Percentiles rank a stretch among this genome's conserved stretches.
Conservation (phyloP, 805 yeast genomes). For the Ogataea nakhonphanomensis region DNA sequence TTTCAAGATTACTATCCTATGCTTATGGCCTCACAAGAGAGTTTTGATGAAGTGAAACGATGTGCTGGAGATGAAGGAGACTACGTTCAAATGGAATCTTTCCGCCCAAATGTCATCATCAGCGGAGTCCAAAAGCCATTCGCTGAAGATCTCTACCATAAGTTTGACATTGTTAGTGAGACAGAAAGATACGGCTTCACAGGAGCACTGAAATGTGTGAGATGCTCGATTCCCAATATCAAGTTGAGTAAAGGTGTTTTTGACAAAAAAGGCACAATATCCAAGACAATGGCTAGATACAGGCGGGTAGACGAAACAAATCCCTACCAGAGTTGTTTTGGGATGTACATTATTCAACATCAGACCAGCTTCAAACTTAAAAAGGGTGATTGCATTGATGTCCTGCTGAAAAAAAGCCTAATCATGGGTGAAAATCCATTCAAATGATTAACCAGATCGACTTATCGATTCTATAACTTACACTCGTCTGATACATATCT, state of each 20-base stretch:
- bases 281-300: constrained; percentile 25
- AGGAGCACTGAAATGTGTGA: constrained; percentile 27
- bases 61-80: constrained; percentile 14
- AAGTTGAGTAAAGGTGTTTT: constrained; percentile 18
- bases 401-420: constrained; percentile 16
- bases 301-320: constrained; percentile 30
- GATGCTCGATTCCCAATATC: constrained; percentile 31
- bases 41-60: constrained; percentile 14
- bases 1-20: constrained; percentile 34
- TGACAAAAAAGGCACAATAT: constrained; percentile 22
- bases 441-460: neutral
- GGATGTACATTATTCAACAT: constrained; percentile 28
- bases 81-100: constrained; percentile 19
- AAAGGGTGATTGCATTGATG: constrained; percentile 27
- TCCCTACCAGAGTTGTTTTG: constrained; percentile 27
- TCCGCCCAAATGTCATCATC: constrained; percentile 30
- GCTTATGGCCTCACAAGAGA: constrained; percentile 24
- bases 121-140: constrained; percentile 22
- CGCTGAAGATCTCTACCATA: constrained; percentile 27
- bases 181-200: constrained; percentile 17
- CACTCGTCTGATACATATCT: constrained; percentile 5
- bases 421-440: constrained; percentile 21
- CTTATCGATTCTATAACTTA: constrained; percentile 7
- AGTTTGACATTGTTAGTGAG: constrained; percentile 20
- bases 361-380: constrained; percentile 18